Conservation (phyloP, 805 yeast species). For the Dipodascus albidus region DNA sequence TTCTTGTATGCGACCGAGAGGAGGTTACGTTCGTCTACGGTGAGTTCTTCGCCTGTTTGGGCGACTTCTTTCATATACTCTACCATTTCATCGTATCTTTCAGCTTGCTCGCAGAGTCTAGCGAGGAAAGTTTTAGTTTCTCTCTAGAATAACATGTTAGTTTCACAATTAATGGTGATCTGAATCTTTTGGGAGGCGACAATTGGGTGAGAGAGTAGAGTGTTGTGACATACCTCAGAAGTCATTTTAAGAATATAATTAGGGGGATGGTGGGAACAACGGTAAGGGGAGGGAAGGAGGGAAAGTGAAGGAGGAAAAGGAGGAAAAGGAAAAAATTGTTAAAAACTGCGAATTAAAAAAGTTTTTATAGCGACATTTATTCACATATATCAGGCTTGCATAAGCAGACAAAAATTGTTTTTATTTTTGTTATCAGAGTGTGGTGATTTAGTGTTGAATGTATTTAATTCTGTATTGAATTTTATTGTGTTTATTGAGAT, state of each 20-base stretch:
- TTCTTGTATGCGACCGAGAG: slow-evolving; percentile 97
- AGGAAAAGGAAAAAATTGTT: neutral
- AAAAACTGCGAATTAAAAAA: neutral
- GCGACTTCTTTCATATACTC: slow-evolving; percentile 95
- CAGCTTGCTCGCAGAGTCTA: slow-evolving; percentile 98
- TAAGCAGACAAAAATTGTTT: too few species aligned
- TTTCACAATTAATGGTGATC: too few species aligned
- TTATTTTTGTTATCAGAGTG: too few species aligned
- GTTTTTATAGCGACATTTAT: neutral
- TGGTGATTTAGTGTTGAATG: too few species aligned
- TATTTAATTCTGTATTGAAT: too few species aligned
- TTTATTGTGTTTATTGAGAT: too few species aligned
- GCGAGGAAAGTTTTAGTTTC: slow-evolving; percentile 98
- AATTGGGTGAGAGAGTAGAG: too few species aligned
- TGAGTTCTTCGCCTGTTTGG: slow-evolving; percentile 58
- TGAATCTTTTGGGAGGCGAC: too few species aligned
- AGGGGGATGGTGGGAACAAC: neutral
- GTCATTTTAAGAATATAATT: neutral
- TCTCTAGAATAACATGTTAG: neutral
- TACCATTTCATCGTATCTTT: slow-evolving; percentile 99
- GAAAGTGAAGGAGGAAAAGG: neutral
- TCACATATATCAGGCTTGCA: too few species aligned
- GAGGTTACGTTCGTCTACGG: slow-evolving; percentile 96
- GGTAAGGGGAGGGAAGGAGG: neutral
- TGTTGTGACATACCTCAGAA: slow-evolving; percentile 1